phyloP scores from a whole-genome alignment of 192 early-diverging fungal genomes.

The Coemansia sp. region DNA sequence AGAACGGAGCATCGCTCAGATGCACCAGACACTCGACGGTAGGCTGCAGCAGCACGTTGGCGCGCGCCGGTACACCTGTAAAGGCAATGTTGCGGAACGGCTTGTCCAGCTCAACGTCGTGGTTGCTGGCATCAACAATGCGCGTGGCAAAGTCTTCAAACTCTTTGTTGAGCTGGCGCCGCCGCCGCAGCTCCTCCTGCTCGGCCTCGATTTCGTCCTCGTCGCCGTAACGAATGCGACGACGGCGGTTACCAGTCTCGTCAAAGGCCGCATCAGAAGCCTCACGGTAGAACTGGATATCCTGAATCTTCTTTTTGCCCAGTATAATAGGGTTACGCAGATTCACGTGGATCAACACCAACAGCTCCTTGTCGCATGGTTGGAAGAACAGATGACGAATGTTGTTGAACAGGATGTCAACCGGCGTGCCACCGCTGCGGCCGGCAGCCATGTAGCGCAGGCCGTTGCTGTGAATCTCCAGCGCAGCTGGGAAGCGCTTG shows the following conservation, averaged over 20 bases:
- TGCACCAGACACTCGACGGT: conserved; percentile 97
- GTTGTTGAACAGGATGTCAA: conserved; percentile 97
- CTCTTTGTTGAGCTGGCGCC: conserved; percentile 84
- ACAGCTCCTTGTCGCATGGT: conserved; percentile 94
- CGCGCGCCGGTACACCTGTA: conserved; percentile 87
- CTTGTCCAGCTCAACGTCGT: conserved; percentile 83
- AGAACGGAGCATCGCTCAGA: conserved; percentile 88
- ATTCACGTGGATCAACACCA: conserved; percentile 94
- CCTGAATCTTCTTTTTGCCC: conserved; percentile 95
- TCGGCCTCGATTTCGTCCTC: conserved; percentile 97
- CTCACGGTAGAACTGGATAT: conserved; percentile 98
- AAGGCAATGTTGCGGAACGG: conserved; percentile 93
- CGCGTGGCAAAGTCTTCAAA: conserved; percentile 90
- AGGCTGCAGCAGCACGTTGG: conserved; percentile 90
- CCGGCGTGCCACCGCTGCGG: conserved; percentile 67
- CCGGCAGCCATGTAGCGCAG: conserved; percentile 83
- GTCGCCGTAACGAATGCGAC: conserved; percentile 87
- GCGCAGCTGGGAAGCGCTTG: conserved; percentile 89
- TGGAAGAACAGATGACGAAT: conserved; percentile 98
- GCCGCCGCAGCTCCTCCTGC: conserved; percentile 87
- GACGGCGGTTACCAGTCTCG: conserved; percentile 92
- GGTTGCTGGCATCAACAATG: conserved; percentile 80
- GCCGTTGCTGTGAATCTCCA: conserved; percentile 97
- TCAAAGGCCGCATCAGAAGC: conserved; percentile 93
- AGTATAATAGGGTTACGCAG: conserved; percentile 97